Evolutionary conservation across 148 eudicot species (phyloP), one percentile per base, ranked within the genome.

Genomic region (Cornus florida): DNA sequence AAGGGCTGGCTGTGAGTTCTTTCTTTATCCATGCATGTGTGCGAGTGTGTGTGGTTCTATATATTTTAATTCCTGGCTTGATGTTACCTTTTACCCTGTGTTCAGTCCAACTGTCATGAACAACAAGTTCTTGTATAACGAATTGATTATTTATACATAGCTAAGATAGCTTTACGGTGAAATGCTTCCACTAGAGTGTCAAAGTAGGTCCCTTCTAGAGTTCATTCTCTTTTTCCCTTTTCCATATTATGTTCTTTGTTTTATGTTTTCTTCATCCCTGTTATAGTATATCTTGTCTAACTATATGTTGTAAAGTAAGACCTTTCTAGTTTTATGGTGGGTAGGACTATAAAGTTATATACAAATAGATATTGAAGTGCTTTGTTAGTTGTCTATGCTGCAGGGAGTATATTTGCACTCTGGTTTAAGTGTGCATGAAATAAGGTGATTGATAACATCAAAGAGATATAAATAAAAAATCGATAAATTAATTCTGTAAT

Each of bases 1-100:
- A 96, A 87, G 99, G 97, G 74, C 83, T 96, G 67, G 89, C 99
- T 69, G 99, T 96, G 89, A 91, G 98, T 95, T 77, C 22, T 71
- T 57, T 50, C 19, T n/a, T 72, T 53, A 50, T 70, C 56, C 28
- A 19, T 73, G 50, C 77, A 5, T n/a, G 2, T 69, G 69, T 70
- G 76, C 33, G 81, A 77, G 35, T 50, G 67, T 81, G 64, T 74
- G 56, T 13, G 72, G 56, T 70, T 38, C 66, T 68, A 22, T 69
- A 38, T 41, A 70, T 67, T 65, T 48, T 39, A 8, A n/a, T 62
- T 43, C 17, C 48, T 43, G 48, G 48, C 9, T 67, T 46, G 28
- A 22, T 67, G 39, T 3, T 6, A 16, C 10, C 31, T 66, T 75
- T 28, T 69, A 14, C 32, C 32, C 33, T 60, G 14, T 28, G 46